Conservation (phyloP, 1,139 yeast species). For the Yamadazyma atmosphaerica region DNA sequence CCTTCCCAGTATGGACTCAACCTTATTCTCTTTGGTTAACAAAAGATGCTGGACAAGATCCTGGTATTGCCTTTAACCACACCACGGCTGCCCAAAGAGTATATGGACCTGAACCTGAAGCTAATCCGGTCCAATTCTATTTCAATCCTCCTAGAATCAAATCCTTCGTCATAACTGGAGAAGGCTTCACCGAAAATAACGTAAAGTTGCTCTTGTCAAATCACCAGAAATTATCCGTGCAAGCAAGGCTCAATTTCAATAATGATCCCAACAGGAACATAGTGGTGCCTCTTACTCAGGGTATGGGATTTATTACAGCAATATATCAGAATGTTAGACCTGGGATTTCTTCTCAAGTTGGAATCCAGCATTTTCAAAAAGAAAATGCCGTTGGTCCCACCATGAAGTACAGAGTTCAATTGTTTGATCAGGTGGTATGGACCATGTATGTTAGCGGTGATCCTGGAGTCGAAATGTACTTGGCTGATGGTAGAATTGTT, state of each 20-base stretch:
- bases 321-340: slow-evolving; percentile 58
- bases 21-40: slow-evolving; percentile 49
- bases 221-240: slow-evolving; percentile 38
- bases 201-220: slow-evolving; percentile 24
- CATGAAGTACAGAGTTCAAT: slow-evolving; percentile 31
- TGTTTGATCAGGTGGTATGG: slow-evolving; percentile 47
- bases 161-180: slow-evolving; percentile 41
- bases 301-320: slow-evolving; percentile 73
- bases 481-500: slow-evolving; percentile 54
- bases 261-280: slow-evolving; percentile 18
- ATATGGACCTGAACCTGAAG: slow-evolving; percentile 43
- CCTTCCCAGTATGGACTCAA: slow-evolving; percentile 48
- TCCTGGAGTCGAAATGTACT: slow-evolving; percentile 30
- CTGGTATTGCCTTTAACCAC: slow-evolving; percentile 46
- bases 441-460: slow-evolving; percentile 38
- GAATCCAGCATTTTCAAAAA: slow-evolving; percentile 49
- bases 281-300: slow-evolving; percentile 44
- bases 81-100: slow-evolving; percentile 43
- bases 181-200: slow-evolving; percentile 22
- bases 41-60: slow-evolving; percentile 38
- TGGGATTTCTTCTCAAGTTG: slow-evolving; percentile 60
- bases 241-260: slow-evolving; percentile 18
- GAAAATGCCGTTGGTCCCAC: slow-evolving; percentile 13
- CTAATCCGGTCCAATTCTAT: slow-evolving; percentile 42
- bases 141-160: slow-evolving; percentile 49